Base-by-base conservation (phyloP, 371 early-diverging fungal genomes). In the Blakeslea trispora region DNA sequence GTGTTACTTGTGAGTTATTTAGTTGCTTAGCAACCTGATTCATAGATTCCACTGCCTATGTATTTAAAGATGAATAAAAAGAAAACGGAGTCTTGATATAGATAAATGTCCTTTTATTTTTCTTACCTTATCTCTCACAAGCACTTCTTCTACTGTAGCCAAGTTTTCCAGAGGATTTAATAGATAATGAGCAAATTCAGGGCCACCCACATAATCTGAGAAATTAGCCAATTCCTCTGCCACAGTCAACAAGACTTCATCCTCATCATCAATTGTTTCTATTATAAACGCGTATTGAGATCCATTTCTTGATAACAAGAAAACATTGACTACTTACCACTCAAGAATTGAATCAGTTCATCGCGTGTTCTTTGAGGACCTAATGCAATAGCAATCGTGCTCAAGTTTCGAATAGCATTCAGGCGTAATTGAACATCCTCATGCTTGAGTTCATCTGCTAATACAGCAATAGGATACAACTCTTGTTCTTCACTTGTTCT, bases 181-280 rank as follows among this genome's bases (percentile, higher is more conserved):
- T 21, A 99, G 78, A 63, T 89, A 77, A 66, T 93, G 93, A 2
- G 88, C 93, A 77, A 81, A 88, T 45, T 85, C 83, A 24, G 90
- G 83, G 1, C 97, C 97, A 41, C 98, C 98, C 23, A 98, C 89
- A 64, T 88, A 89, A 45, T 94, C 93, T 43, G 91, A 84, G 69
- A 99, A 94, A 54, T 86, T 80, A 9, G 93, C 95, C n/a, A 99
- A 85, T 55, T 96, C 93, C 62, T 95, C 96, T 28, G 99, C 97
- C 22, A 99, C 80, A 23, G 95, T 91, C 28, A 93, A 69, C 55
- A 99, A 68, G 9, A 99, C 89, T 69, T 99, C 99, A 76, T 99
- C 99, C 66, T 99, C 99, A 69, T 99, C 99, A 73, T 98, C 99
- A 63, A 96, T 91, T 21, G 94, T 93, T 77, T 98, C 98, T 95